These are phyloP conservation scores for Ampelocalamus luodianensis DNA, from an alignment of 176 grass and related monocot species.

Conservation along the genomic window DNA sequence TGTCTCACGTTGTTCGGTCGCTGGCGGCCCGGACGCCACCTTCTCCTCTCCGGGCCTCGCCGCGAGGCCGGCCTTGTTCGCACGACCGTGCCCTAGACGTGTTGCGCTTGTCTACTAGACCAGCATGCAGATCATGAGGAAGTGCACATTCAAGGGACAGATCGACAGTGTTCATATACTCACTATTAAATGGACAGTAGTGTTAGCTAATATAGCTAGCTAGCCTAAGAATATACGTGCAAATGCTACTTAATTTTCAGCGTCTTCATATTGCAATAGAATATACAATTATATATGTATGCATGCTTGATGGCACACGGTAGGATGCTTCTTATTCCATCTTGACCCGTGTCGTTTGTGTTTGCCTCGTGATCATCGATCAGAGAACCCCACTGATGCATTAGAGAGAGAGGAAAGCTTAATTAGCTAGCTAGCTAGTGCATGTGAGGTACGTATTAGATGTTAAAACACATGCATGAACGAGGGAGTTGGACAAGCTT, in stretches of 20 bases:
- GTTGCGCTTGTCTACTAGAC: too few relatives aligned
- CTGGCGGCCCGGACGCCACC: too few relatives aligned
- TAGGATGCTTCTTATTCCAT: constrained; percentile 73
- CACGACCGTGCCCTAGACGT: too few relatives aligned
- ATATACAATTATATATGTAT: constrained; percentile 10
- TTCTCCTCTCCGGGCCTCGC: too few relatives aligned
- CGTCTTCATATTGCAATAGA: constrained; percentile 24
- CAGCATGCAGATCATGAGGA: neutral
- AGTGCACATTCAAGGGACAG: constrained; percentile 15
- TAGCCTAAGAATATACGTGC: neutral
- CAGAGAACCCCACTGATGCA: constrained; percentile 58
- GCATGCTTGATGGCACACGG: constrained; percentile 51
- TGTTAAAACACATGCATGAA: constrained; percentile 51
- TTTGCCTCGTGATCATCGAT: neutral
- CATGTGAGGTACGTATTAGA: constrained; percentile 10
- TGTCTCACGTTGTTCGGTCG: too few relatives aligned
- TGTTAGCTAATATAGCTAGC: constrained; percentile 39
- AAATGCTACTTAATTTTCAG: constrained; percentile 31
- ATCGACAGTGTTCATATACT: neutral
- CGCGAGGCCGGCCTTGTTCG: too few relatives aligned
- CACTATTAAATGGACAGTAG: constrained; percentile 14
- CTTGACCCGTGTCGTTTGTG: constrained; percentile 14
- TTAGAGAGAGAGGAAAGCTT: neutral
- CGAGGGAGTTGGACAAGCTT: constrained; percentile 29
- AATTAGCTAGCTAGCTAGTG: too few relatives aligned